Evolutionary conservation across 306 rosid species (phyloP), one percentile per base, ranked within the genome.

Genomic region (Elaeagnus macrophylla): DNA sequence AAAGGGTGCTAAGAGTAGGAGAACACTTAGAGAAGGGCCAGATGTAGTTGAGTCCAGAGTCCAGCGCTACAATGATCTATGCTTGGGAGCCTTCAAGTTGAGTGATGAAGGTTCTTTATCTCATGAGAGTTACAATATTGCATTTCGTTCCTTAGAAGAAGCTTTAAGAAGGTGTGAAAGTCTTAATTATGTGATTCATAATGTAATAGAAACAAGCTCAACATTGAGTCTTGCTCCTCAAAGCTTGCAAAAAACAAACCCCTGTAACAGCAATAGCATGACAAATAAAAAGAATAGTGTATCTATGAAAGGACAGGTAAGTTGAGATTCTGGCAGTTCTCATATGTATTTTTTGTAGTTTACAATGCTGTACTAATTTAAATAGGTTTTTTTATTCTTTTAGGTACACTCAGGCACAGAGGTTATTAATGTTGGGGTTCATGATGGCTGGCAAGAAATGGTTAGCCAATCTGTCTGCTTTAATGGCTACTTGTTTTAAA

Each of bases 81-180:
- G 77, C 56, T 56, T 32, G 39, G 54, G 72, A 47, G 80, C 67
- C 43, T 60, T 70, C 51, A 75, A 50, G 50, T 64, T 78, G 64
- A 70, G 80, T 62, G 73, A 67, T 53, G 83, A 74, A 74, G 80
- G 77, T 15, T 78, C 83, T 12, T 67, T 78, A 18, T 74, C 83
- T 7, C 79, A 57, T 36, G 76, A 77, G 67, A 75, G 71, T 67
- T 75, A 71, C 54, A 59, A 50, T 58, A 56, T 67, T 62, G 81
- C 74, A 19, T 66, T 71, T 16, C 51, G 50, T 64, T 73, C 74
- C 18, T 37, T 75, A n/a, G 77, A 75, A 62, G 81, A 71, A 49
- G 74, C 74, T 67, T 40, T 71, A 71, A 67, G 68, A 57, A 75
- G 64, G 60, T 75, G 77, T 45, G 77, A 71, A 72, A 40, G 61